Percentiles rank a stretch among this genome's conserved stretches.
Evolutionary conservation across 164 flowering plant species (phyloP).

Genomic region (Hamamelis virginiana): DNA sequence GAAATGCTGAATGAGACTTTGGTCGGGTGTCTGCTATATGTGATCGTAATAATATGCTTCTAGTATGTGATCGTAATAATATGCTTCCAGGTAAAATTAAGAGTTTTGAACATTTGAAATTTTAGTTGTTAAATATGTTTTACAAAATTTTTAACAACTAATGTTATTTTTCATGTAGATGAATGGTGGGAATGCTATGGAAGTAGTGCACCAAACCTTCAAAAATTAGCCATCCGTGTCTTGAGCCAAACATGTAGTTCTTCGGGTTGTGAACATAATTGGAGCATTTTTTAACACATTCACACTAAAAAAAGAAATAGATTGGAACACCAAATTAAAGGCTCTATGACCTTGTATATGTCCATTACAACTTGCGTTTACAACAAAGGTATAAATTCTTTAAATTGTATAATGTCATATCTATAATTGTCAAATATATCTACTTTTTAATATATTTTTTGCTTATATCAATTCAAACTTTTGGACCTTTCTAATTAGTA

Average conservation of each 20-base stretch:
- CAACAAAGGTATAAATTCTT: conserved; percentile 3
- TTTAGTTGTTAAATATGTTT: neutral
- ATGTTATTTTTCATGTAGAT: neutral
- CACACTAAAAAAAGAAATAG: neutral
- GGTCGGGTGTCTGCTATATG: neutral
- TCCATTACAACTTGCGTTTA: neutral
- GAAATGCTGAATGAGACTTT: neutral
- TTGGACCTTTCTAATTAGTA: too few relatives aligned
- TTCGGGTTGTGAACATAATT: neutral
- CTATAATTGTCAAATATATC: neutral
- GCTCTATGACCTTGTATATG: conserved; percentile 7
- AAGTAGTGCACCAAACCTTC: neutral
- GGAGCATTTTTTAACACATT: neutral
- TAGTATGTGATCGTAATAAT: too few relatives aligned
- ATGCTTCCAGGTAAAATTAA: neutral
- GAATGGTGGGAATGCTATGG: conserved; percentile 6
- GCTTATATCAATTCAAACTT: too few relatives aligned
- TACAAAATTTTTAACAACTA: neutral
- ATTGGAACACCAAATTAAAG: conserved; percentile 5
- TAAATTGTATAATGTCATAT: neutral
- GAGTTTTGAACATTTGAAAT: neutral
- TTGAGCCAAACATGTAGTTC: conserved; percentile 5
- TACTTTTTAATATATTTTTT: too few relatives aligned
- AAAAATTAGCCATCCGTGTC: neutral
- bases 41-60: too few relatives aligned